These are phyloP conservation scores for Boletus sensibilis DNA, from an alignment of 768 basidiomycete genomes.

Conservation along the genomic window DNA sequence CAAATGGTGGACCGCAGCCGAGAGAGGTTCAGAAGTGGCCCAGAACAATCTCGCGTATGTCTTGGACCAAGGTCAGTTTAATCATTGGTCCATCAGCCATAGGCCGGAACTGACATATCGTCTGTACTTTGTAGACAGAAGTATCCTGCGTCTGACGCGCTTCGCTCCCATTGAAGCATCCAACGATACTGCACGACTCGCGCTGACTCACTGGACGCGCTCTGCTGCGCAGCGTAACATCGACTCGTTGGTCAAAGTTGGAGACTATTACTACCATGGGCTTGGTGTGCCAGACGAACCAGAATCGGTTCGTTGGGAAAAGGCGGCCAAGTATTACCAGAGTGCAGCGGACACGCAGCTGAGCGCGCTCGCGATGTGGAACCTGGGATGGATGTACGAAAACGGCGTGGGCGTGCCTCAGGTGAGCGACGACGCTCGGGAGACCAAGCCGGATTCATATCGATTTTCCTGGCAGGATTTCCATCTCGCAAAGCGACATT, in stretches of 20 bases:
- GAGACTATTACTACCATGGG: slow-evolving; percentile 94
- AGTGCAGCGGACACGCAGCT: slow-evolving; percentile 90
- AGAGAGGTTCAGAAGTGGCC: slow-evolving; percentile 86
- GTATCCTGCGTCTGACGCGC: slow-evolving; percentile 62
- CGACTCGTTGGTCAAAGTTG: slow-evolving; percentile 97
- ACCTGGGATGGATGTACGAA: slow-evolving; percentile 99
- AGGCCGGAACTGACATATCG: slow-evolving; percentile 24
- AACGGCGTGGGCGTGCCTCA: slow-evolving; percentile 90
- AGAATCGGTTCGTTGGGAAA: slow-evolving; percentile 68
- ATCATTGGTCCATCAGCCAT: slow-evolving; percentile 30
- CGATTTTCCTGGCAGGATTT: slow-evolving; percentile 61
- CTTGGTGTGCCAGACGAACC: slow-evolving; percentile 74
- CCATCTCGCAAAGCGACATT: slow-evolving; percentile 94
- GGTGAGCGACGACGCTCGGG: slow-evolving; percentile 39
- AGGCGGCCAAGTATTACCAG: slow-evolving; percentile 92
- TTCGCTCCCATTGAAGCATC: slow-evolving; percentile 72
- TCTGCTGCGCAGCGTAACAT: slow-evolving; percentile 92
- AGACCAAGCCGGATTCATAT: background rate
- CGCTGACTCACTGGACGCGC: slow-evolving; percentile 91
- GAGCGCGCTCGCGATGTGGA: slow-evolving; percentile 97
- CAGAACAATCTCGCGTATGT: slow-evolving; percentile 95
- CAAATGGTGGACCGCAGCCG: slow-evolving; percentile 94
- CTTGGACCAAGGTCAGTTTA: slow-evolving; percentile 77
- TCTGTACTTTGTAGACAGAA: slow-evolving; percentile 51
- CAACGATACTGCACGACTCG: slow-evolving; percentile 79